Percentiles rank a stretch among this genome's conserved stretches.
These are phyloP conservation scores for Saccharata proteae DNA, from an alignment of 2,329 filamentous ascomycete species.

Conservation along the genomic window DNA sequence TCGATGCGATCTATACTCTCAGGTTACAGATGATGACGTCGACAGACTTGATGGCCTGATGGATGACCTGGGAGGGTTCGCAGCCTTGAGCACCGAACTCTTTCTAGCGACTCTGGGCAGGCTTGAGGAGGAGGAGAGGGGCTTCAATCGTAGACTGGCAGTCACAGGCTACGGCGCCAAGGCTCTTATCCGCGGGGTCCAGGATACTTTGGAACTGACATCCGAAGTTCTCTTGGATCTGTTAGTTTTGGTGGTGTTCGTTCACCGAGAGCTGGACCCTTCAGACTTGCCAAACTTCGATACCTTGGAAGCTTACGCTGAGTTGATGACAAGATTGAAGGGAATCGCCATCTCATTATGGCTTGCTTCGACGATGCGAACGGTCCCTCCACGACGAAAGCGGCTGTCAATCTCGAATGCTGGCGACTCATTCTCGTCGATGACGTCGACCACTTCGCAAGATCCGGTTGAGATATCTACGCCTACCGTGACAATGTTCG, in stretches of 20 bases:
- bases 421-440: too few relatives aligned
- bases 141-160: slow-evolving; percentile 30
- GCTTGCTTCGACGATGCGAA: slow-evolving; percentile 12
- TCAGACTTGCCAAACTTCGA: slow-evolving; percentile 59
- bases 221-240: slow-evolving; percentile 70
- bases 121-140: slow-evolving; percentile 27
- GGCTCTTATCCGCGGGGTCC: slow-evolving; percentile 61
- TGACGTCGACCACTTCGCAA: slow-evolving; percentile 6
- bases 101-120: slow-evolving; percentile 41
- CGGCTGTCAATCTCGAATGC: slow-evolving; percentile 1
- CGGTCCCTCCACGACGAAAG: slow-evolving; percentile 3
- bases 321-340: slow-evolving; percentile 40
- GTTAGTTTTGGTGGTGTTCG: slow-evolving; percentile 69
- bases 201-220: slow-evolving; percentile 64
- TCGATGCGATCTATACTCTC: slow-evolving; percentile 62
- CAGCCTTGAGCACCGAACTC: slow-evolving; percentile 36
- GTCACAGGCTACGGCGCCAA: slow-evolving; percentile 67
- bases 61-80: slow-evolving; percentile 49
- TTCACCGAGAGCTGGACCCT: slow-evolving; percentile 70
- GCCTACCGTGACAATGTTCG: slow-evolving; percentile 21
- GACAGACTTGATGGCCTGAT: slow-evolving; percentile 56
- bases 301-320: slow-evolving; percentile 47
- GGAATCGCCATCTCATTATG: slow-evolving; percentile 24
- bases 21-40: slow-evolving; percentile 73
- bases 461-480: slow-evolving; percentile 1